Base-by-base conservation (phyloP, 805 yeast genomes). In the Kazachstania martiniae region DNA sequence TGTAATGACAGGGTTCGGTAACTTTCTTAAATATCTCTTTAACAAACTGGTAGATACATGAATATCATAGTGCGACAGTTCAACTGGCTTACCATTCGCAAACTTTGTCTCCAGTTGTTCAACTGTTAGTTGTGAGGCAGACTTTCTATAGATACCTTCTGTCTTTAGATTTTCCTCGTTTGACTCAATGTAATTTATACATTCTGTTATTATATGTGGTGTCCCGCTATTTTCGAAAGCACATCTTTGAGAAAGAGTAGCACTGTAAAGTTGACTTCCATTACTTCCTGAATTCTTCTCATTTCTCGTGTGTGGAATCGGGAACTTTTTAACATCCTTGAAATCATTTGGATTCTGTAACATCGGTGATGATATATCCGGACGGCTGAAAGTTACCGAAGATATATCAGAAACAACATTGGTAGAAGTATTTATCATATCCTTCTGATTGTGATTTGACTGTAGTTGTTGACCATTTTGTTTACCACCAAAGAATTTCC, bases 141-240 rank as follows among this genome's bases (percentile, higher is more conserved):
- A 79, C 42, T 87, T 79, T 46, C 98, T 68, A 60, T 91, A 91
- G 22, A 91, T 69, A 7, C 98, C 98, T 56, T 87, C 97, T 39
- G 66, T 61, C 25, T 68, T 74, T 43, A 87, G 56, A 4, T 32
- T 39, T 2, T 33, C 41, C 12, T 94, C 95, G 23, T 36, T 29
- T 6, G 25, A 25, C 32, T 39, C 43, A 32, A 91, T 85, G 45
- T 79, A 91, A 15, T 65, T 62, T 4, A 86, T 58, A 56, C 96
- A 84, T 34, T 72, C 64, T 8, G 77, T 62, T 9, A 91, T 68
- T 18, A 91, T 71, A 40, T 72, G 57, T 12, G 98, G 98, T 8
- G 84, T 67, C 6, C 51, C 41, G 18, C 69, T 61, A 9, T 68
- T 65, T 50, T 89, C 98, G 43, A 58, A 66, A 8, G 59, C 59